phyloP scores from a whole-genome alignment of 2,329 filamentous ascomycete genomes.

The Ophiostoma ips region DNA sequence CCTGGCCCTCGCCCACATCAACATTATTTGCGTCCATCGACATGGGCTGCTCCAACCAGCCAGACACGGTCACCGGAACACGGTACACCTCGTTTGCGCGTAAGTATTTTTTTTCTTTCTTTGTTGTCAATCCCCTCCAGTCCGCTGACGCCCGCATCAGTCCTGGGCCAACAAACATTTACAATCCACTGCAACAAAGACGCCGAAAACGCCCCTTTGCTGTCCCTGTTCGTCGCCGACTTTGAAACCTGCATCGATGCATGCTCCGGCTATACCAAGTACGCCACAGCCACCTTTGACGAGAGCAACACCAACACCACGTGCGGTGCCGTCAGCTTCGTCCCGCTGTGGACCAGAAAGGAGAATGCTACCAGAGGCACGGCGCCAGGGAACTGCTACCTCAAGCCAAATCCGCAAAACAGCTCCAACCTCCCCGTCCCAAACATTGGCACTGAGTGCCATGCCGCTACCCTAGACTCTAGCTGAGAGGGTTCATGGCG shows the following conservation, averaged over 20 bases:
- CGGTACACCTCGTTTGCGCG: constrained; percentile 25
- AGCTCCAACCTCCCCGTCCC: constrained; percentile 17
- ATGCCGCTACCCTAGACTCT: constrained; percentile 18
- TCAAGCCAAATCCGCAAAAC: constrained; percentile 27
- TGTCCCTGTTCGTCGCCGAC: constrained; percentile 28
- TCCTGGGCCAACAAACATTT: constrained; percentile 24
- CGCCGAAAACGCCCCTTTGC: constrained; percentile 23
- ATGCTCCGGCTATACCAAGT: constrained; percentile 27
- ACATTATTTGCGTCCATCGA: constrained; percentile 22
- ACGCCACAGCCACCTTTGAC: constrained; percentile 12
- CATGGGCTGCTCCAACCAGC: constrained; percentile 25
- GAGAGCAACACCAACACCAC: constrained; percentile 20
- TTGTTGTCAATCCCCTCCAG: background rate
- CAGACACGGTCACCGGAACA: constrained; percentile 23
- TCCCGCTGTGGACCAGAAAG: constrained; percentile 29
- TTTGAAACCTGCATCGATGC: constrained; percentile 34
- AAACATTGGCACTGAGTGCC: constrained; percentile 23
- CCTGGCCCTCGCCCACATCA: constrained; percentile 2
- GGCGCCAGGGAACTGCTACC: constrained; percentile 32
- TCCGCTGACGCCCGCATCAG: too few relatives aligned
- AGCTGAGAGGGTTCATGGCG: background rate
- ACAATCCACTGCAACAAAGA: constrained; percentile 31
- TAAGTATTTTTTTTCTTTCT: constrained; percentile 15
- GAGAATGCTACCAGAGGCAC: constrained; percentile 18
- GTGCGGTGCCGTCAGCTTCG: constrained; percentile 27